Conservation (phyloP, 306 rosid species). For the Carpinus viminea region DNA sequence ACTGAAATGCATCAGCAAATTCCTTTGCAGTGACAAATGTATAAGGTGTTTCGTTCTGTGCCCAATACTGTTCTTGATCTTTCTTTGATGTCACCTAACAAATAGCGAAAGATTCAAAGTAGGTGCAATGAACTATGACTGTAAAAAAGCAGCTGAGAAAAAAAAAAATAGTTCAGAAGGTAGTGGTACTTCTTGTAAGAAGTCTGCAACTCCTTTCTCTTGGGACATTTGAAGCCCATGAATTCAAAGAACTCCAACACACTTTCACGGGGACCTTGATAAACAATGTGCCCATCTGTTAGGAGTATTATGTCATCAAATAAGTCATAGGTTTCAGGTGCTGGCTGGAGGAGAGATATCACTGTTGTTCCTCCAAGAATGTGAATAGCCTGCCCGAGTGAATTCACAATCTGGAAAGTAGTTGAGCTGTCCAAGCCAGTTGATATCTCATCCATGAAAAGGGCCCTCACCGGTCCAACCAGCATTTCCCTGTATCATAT, state of each 20-base stretch:
- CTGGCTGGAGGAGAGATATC: slow-evolving; percentile 88
- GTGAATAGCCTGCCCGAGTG: slow-evolving; percentile 71
- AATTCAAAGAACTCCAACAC: slow-evolving; percentile 75
- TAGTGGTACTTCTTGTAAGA: slow-evolving; percentile 65
- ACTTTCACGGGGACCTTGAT: slow-evolving; percentile 84
- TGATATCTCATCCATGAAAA: slow-evolving; percentile 96
- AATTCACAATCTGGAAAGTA: slow-evolving; percentile 78
- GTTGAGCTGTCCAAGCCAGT: slow-evolving; percentile 95
- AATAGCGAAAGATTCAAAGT: no score
- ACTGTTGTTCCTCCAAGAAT: slow-evolving; percentile 79
- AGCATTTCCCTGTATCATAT: slow-evolving; percentile 77
- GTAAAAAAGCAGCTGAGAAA: no score
- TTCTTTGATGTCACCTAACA: slow-evolving; percentile 81
- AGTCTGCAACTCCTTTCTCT: slow-evolving; percentile 90
- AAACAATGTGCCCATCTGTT: slow-evolving; percentile 86
- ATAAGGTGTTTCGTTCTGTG: slow-evolving; percentile 58
- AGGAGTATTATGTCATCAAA: slow-evolving; percentile 84
- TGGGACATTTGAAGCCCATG: slow-evolving; percentile 88
- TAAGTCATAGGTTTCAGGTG: slow-evolving; percentile 85
- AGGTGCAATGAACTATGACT: no score
- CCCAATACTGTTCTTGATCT: slow-evolving; percentile 93
- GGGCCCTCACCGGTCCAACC: slow-evolving; percentile 86
- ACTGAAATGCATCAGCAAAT: slow-evolving; percentile 73
- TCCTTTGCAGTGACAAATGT: slow-evolving; percentile 59
- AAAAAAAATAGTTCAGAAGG: no score